Evolutionary conservation across 139 green algal genomes (phyloP).

Genomic region (Chlamydomonas eustigma): DNA sequence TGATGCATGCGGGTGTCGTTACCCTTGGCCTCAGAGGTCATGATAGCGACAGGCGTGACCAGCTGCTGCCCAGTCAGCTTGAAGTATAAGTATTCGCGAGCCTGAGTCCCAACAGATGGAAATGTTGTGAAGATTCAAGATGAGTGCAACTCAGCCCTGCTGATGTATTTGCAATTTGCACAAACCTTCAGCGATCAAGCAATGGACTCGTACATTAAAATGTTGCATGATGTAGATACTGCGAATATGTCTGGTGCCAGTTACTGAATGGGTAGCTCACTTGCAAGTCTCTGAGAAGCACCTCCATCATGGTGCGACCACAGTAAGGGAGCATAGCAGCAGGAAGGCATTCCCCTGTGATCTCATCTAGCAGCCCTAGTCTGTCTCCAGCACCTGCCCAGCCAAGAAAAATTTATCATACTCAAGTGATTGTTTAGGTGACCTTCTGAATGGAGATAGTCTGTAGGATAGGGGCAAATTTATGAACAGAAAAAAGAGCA

Average conservation of each 20-base stretch:
- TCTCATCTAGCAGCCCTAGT: conserved; percentile 80
- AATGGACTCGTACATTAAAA: too few species aligned
- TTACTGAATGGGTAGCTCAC: conserved; percentile 22
- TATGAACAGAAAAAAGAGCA: too few species aligned
- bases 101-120: conserved; percentile 42
- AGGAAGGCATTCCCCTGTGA: conserved; percentile 84
- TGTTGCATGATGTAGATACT: too few species aligned
- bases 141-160: too few species aligned
- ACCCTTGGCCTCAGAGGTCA: conserved; percentile 95
- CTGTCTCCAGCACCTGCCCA: conserved; percentile 85
- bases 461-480: too few species aligned
- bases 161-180: too few species aligned
- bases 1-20: conserved; percentile 80
- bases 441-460: too few species aligned
- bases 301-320: conserved; percentile 86
- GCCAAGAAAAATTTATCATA: too few species aligned
- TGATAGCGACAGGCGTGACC: conserved; percentile 91
- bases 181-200: too few species aligned
- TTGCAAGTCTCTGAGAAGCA: conserved; percentile 88
- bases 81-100: conserved; percentile 93
- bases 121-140: too few species aligned
- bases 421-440: too few species aligned
- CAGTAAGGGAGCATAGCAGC: conserved; percentile 92
- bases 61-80: conserved; percentile 70
- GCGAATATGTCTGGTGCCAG: too few species aligned